phyloP scores from a whole-genome alignment of 2,329 filamentous ascomycete genomes.

The Stromatinia cepivora region DNA sequence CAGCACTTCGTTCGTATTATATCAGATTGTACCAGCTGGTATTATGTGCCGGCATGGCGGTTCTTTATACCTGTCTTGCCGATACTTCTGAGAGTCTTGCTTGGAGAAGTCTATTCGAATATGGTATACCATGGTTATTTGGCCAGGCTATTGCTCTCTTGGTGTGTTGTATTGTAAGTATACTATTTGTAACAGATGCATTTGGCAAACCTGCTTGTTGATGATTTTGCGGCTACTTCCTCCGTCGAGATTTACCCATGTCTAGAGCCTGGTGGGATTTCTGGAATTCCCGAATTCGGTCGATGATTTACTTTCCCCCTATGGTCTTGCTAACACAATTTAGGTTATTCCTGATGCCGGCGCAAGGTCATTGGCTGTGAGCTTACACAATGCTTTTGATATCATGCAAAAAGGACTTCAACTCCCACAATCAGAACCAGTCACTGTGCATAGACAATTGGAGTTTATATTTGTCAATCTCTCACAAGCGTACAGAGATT shows the following conservation, averaged over 20 bases:
- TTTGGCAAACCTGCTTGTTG: background rate
- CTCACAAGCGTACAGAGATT: constrained; percentile 56
- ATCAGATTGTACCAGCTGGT: constrained; percentile 57
- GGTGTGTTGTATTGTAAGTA: constrained; percentile 45
- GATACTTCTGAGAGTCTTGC: constrained; percentile 48
- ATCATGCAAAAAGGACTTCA: constrained; percentile 48
- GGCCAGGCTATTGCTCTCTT: constrained; percentile 55
- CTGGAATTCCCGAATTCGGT: background rate
- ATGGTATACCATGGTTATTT: constrained; percentile 56
- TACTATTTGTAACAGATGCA: background rate
- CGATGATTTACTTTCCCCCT: background rate
- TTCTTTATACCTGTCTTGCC: constrained; percentile 54
- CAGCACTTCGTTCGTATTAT: constrained; percentile 56
- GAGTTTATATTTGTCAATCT: constrained; percentile 56
- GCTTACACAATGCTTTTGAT: constrained; percentile 49
- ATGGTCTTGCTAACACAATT: background rate
- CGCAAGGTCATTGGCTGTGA: constrained; percentile 51
- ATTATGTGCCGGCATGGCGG: constrained; percentile 56
- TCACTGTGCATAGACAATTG: constrained; percentile 47
- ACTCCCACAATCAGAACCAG: constrained; percentile 43
- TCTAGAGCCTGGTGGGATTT: background rate
- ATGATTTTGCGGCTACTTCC: background rate
- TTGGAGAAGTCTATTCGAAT: constrained; percentile 54
- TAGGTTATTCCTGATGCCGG: constrained; percentile 56
- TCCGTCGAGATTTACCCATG: background rate